These are phyloP conservation scores for Vachellia pachyceras DNA, from an alignment of 306 rosid genomes.

Conservation along the genomic window DNA sequence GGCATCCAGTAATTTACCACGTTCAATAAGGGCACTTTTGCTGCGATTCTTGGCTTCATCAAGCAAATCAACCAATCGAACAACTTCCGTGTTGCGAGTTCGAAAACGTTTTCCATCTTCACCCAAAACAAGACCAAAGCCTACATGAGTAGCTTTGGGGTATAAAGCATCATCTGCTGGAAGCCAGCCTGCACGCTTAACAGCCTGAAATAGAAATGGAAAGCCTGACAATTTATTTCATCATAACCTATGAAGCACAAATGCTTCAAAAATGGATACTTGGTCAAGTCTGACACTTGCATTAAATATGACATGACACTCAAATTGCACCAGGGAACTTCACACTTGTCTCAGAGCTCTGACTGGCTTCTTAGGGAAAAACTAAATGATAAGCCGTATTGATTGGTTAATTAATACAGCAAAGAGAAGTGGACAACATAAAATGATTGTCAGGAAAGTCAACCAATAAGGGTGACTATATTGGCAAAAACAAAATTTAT, in stretches of 20 bases:
- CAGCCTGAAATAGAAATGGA: constrained; percentile 67
- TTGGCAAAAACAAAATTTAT: constrained; percentile 20
- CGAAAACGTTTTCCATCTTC: constrained; percentile 95
- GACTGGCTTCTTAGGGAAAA: background rate
- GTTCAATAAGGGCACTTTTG: constrained; percentile 70
- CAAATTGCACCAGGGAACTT: background rate
- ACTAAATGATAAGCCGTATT: background rate
- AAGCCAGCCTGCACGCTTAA: constrained; percentile 89
- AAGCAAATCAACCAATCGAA: constrained; percentile 90
- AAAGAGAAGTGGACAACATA: background rate
- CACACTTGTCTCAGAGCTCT: background rate
- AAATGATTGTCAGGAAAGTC: constrained; percentile 12
- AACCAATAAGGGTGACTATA: constrained; percentile 27
- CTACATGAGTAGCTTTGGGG: constrained; percentile 87
- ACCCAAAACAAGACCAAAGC: constrained; percentile 98
- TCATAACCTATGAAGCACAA: background rate
- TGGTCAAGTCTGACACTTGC: background rate
- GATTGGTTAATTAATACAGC: constrained; percentile 1
- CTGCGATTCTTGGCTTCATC: constrained; percentile 98
- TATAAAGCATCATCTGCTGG: constrained; percentile 56
- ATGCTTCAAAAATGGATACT: background rate
- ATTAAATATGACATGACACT: background rate
- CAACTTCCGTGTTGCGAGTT: constrained; percentile 83
- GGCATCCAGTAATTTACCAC: constrained; percentile 64
- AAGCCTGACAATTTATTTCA: constrained; percentile 34